These are phyloP conservation scores for Sclerotinia sclerotiorum DNA, from an alignment of 2,329 filamentous ascomycete genomes.

Conservation along the genomic window DNA sequence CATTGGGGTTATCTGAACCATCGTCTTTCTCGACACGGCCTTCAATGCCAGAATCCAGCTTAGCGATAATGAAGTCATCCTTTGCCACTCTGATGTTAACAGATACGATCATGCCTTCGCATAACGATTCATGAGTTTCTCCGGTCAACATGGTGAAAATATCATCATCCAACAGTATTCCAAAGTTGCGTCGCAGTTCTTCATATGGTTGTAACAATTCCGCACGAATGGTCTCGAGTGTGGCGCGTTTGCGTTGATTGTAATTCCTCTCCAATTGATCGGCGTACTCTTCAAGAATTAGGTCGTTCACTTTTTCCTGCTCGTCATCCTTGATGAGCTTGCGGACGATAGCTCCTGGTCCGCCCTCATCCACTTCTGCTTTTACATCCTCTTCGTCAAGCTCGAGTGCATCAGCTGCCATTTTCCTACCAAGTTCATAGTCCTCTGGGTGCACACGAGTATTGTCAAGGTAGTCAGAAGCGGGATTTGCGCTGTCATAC, in stretches of 20 bases:
- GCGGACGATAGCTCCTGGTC: slow-evolving; percentile 84
- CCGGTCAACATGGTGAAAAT: slow-evolving; percentile 97
- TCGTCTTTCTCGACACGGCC: slow-evolving; percentile 82
- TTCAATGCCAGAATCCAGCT: slow-evolving; percentile 91
- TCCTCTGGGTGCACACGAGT: slow-evolving; percentile 98
- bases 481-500: slow-evolving; percentile 77
- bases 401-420: slow-evolving; percentile 95
- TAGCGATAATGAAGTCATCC: slow-evolving; percentile 89
- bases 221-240: slow-evolving; percentile 91
- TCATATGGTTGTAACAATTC: slow-evolving; percentile 93
- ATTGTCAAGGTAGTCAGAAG: slow-evolving; percentile 91
- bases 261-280: slow-evolving; percentile 92
- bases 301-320: slow-evolving; percentile 91
- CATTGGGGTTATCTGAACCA: slow-evolving; percentile 67
- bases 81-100: slow-evolving; percentile 86
- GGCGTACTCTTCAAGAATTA: slow-evolving; percentile 95
- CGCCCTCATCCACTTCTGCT: slow-evolving; percentile 87
- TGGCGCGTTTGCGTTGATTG: slow-evolving; percentile 91
- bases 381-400: slow-evolving; percentile 98
- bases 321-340: slow-evolving; percentile 94
- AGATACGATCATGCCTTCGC: slow-evolving; percentile 88
- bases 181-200: slow-evolving; percentile 82
- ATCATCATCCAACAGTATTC: slow-evolving; percentile 67
- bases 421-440: slow-evolving; percentile 96
- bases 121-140: slow-evolving; percentile 80